These are phyloP conservation scores for Chrysanthemum makinoi DNA, from an alignment of 129 eudicot genomes.

Conservation along the genomic window DNA sequence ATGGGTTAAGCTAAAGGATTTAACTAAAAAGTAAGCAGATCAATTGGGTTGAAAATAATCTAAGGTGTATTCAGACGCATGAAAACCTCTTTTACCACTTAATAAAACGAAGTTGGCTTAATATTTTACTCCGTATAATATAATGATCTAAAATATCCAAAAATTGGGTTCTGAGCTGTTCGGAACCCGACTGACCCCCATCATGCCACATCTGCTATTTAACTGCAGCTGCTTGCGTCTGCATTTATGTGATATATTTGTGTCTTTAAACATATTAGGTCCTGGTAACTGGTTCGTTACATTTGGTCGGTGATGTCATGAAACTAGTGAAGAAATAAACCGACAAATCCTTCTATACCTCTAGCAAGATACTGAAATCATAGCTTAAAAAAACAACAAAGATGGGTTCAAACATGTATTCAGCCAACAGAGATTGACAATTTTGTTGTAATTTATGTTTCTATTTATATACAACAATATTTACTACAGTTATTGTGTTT, in stretches of 20 bases:
- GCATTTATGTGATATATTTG: not conserved
- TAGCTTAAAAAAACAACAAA: not conserved
- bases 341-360: constrained; percentile 3
- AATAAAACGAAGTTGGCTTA: not conserved
- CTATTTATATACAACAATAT: not conserved
- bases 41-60: not conserved
- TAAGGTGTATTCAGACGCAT: not conserved
- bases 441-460: constrained; percentile 19
- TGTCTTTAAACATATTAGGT: constrained; percentile 47
- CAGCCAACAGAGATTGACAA: not conserved
- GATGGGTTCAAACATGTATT: constrained; percentile 7
- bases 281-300: constrained; percentile 88
- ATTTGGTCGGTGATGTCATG: constrained; percentile 83
- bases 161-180: no score
- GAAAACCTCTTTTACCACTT: not conserved
- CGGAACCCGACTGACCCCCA: not conserved
- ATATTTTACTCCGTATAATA: not conserved
- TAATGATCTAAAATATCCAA: no score
- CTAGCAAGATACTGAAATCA: constrained; percentile 2
- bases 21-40: not conserved
- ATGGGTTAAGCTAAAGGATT: no score
- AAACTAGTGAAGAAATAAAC: constrained; percentile 66
- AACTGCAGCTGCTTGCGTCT: not conserved
- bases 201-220: not conserved
- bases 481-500: not conserved